Base-by-base conservation (phyloP, 108 stramenopile species). In the Mayamaea pseudoterrestris region DNA sequence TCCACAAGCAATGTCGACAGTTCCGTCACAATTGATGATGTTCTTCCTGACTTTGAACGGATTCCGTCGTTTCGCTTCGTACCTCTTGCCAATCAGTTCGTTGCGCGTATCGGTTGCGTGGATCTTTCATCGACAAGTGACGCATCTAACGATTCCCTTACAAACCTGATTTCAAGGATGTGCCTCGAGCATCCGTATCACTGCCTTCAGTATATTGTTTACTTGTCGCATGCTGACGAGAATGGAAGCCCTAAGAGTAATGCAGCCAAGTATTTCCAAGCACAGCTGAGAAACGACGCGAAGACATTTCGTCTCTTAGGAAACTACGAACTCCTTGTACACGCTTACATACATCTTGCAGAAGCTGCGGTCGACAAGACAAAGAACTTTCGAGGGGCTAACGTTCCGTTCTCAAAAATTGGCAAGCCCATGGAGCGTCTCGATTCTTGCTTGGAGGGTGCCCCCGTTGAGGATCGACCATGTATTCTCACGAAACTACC, bases 131-230 rank as follows among this genome's bases (percentile, higher is more conserved):
- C n/a, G n/a, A n/a, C n/a, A n/a, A n/a, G n/a, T n/a, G n/a, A n/a
- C n/a, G n/a, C n/a, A n/a, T n/a, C n/a, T n/a, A n/a, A n/a, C n/a
- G n/a, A n/a, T n/a, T n/a, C n/a, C n/a, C n/a, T n/a, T n/a, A n/a
- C n/a, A n/a, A n/a, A 35, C 12, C 49, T 95, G 7, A 66, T 90
- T 27, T 12, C 63, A 22, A 61, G 58, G 34, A 79, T 95, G 58
- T 83, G 86, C 40, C 18, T 43, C 1, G 88, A 90, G 17, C 86
- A 90, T 44, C 94, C 94, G 14, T 86, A 88, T 41, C 84, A 93
- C 57, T 78, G 84, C 21, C 51, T 95, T 29, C 58, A n/a, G n/a
- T n/a, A n/a, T n/a, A n/a, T n/a, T n/a, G n/a, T n/a, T n/a, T n/a
- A n/a, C n/a, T n/a, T n/a, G n/a, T n/a, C n/a, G n/a, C n/a, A n/a